These are phyloP conservation scores for Pilasporangium apinafurcum DNA, from an alignment of 352 stramenopile genomes.

Conservation along the genomic window DNA sequence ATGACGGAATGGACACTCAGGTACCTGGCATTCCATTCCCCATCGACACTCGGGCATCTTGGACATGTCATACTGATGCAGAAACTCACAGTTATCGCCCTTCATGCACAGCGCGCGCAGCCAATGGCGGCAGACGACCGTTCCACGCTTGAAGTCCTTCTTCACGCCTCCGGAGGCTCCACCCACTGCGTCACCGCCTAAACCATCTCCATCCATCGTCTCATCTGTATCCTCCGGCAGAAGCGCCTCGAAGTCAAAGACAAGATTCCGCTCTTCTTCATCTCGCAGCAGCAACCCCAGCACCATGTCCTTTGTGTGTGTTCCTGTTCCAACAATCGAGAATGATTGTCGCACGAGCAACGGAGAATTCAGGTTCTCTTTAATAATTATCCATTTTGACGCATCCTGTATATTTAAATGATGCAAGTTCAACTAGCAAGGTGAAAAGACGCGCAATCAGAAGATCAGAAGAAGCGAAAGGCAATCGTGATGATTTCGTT, in stretches of 20 bases:
- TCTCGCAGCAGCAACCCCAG: constrained; percentile 72
- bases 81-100: constrained; percentile 95
- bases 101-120: constrained; percentile 98
- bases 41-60: constrained; percentile 98
- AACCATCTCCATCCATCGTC: constrained; percentile 25
- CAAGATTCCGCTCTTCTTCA: constrained; percentile 65
- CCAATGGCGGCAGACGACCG: constrained; percentile 97
- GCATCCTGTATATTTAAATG: too few species aligned
- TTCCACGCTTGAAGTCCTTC: constrained; percentile 90
- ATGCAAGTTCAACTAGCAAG: too few species aligned
- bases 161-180: constrained; percentile 28
- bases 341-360: too few species aligned
- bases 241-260: constrained; percentile 84
- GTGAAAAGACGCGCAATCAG: too few species aligned
- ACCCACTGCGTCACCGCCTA: constrained; percentile 32
- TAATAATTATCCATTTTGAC: too few species aligned
- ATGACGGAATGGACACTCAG: constrained; percentile 96
- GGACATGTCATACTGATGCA: constrained; percentile 95
- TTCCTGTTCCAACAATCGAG: too few species aligned
- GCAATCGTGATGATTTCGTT: constrained; percentile 83
- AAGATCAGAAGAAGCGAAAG: too few species aligned
- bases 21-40: constrained; percentile 95
- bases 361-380: too few species aligned
- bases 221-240: constrained; percentile 63
- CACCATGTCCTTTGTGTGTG: constrained; percentile 35